Base-by-base conservation (phyloP, 768 basidiomycete species). In the Macrocybe gigantea region DNA sequence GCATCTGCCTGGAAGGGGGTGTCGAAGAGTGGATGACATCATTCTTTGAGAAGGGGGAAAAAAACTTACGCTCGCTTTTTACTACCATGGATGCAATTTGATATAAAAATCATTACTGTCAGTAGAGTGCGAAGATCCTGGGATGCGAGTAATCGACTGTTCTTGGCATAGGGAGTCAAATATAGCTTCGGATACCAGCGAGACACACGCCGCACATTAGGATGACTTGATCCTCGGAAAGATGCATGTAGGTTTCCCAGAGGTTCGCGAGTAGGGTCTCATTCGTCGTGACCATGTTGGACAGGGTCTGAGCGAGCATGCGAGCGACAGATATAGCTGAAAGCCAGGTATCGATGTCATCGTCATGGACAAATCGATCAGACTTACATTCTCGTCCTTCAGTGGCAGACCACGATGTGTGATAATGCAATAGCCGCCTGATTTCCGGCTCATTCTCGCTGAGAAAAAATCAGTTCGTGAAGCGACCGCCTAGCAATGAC, bases 241-340 rank as follows among this genome's bases (percentile, higher is more conserved):
- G 70, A 45, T 71, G 73, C 60, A 90, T 66, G 55, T 85, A 84
- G 1, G 66, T 72, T 33, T 72, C 71, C 88, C 85, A 91, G 32
- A 86, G 64, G 14, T 60, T 70, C n/a, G 70, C 60, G 51, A 77
- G 71, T 39, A 85, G 72, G 6, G 51, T 55, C 37, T 83, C 77
- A 51, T 92, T 88, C 6, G 76, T 74, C 2, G 93, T 91, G 32
- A 94, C 76, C 15, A 92, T 71, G 62, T 96, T 96, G 13, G 91
- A 88, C 30, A 95, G 72, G 3, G 87, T 69, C 62, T 96, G 92
- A 2, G 83, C 72, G 30, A 89, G 67, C 49, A 88, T 74, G 11
- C 88, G 75, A 6, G 85, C 81, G 13, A 77, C 70, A 0, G 74
- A 66, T 46, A 79, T 72, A 49, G 78, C 93, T 94, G 58, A 43